Conservation (phyloP, 2,329 filamentous ascomycete genomes). For the Apiospora malaysiana region DNA sequence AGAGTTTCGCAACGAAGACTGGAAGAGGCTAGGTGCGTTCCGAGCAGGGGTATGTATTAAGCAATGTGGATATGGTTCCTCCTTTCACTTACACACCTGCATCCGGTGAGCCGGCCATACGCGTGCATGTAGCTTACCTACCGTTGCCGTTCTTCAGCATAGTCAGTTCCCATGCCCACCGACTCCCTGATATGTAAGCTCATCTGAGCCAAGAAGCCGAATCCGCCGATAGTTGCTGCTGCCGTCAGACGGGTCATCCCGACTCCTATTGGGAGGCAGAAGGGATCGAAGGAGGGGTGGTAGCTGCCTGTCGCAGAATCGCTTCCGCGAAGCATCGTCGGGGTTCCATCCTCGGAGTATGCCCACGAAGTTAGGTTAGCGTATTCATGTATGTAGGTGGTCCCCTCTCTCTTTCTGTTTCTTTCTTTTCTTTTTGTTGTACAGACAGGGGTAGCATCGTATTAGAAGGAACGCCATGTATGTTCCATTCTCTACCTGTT, state of each 20-base stretch:
- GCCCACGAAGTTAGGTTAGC: neutral
- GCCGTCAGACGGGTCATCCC: constrained; percentile 13
- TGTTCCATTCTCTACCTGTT: neutral
- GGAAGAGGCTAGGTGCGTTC: neutral
- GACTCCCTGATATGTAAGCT: too few species aligned
- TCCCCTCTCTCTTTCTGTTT: neutral
- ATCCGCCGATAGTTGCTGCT: neutral
- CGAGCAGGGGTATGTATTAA: neutral
- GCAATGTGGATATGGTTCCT: neutral
- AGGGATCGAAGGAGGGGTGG: neutral
- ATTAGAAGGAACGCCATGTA: neutral
- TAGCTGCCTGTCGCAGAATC: neutral
- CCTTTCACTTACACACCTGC: neutral
- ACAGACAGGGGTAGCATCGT: neutral
- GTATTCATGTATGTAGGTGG: neutral
- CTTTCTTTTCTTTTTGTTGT: neutral
- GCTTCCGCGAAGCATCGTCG: neutral
- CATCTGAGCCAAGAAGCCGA: neutral
- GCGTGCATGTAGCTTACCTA: neutral
- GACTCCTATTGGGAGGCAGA: neutral
- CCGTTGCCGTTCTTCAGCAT: neutral
- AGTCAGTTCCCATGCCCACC: neutral
- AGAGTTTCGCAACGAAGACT: constrained; percentile 3
- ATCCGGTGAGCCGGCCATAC: neutral
- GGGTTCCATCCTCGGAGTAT: neutral